phyloP scores from a whole-genome alignment of 805 yeast genomes.

The Starmerella davenportii region DNA sequence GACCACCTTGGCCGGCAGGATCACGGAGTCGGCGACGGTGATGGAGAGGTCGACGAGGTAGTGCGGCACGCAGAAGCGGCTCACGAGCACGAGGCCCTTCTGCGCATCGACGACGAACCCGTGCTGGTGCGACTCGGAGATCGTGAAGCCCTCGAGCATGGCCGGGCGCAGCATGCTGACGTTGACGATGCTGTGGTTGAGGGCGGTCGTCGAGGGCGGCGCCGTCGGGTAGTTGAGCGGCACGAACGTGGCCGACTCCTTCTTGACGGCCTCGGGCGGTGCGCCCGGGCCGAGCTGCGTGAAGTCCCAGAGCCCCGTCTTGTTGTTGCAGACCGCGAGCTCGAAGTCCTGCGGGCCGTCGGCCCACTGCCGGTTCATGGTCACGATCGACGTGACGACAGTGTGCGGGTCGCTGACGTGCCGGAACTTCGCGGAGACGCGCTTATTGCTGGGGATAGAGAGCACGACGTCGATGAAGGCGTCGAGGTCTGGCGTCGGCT shows the following conservation, averaged over 20 bases:
- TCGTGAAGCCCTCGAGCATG: constrained; percentile 58
- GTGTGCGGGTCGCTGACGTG: constrained; percentile 70
- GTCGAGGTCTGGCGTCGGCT: constrained; percentile 55
- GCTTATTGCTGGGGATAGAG: constrained; percentile 52
- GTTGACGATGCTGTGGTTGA: constrained; percentile 34
- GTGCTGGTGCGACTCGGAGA: constrained; percentile 41
- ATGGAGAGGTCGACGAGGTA: constrained; percentile 58
- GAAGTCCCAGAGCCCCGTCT: constrained; percentile 42
- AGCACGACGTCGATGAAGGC: constrained; percentile 64
- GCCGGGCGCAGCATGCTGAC: constrained; percentile 49
- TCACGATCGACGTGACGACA: constrained; percentile 44
- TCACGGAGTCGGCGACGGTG: constrained; percentile 70
- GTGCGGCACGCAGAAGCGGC: constrained; percentile 67
- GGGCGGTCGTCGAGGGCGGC: constrained; percentile 28
- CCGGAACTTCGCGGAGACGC: constrained; percentile 53
- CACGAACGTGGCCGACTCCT: constrained; percentile 45
- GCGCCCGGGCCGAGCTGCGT: constrained; percentile 36
- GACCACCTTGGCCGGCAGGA: constrained; percentile 60
- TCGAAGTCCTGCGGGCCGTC: constrained; percentile 35
- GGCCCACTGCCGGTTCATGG: constrained; percentile 70
- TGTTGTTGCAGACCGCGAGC: constrained; percentile 42
- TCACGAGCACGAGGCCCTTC: constrained; percentile 61
- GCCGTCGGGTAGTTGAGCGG: constrained; percentile 24
- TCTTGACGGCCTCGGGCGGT: constrained; percentile 33
- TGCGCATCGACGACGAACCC: constrained; percentile 72